phyloP scores from a whole-genome alignment of 2,329 filamentous ascomycete genomes.

The Ceratocystis huliohia region DNA sequence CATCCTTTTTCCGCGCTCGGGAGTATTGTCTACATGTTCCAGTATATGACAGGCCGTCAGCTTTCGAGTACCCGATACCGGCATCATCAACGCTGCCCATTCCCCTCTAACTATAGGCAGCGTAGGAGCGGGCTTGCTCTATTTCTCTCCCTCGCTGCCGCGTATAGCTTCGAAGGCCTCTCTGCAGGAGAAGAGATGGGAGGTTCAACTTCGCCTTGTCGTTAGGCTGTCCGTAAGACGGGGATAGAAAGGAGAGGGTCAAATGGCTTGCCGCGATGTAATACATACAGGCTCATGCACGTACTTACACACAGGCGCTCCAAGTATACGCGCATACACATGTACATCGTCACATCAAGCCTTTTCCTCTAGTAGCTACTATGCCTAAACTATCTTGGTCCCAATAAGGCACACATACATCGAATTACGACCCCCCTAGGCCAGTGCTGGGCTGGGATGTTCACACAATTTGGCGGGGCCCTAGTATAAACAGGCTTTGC shows the following conservation, averaged over 20 bases:
- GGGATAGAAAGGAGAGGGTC: too few relatives aligned
- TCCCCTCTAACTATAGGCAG: background rate
- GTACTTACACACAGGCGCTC: too few relatives aligned
- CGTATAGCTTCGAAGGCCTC: background rate
- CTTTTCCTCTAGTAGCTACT: too few relatives aligned
- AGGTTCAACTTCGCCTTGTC: background rate
- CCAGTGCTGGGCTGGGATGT: background rate
- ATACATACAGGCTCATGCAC: too few relatives aligned
- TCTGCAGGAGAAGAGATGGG: background rate
- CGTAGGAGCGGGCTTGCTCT: background rate
- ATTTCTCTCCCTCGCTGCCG: background rate
- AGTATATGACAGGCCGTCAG: background rate
- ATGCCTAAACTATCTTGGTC: too few relatives aligned
- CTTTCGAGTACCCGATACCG: background rate
- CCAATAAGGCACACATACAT: too few relatives aligned
- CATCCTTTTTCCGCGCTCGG: background rate
- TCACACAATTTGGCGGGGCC: background rate
- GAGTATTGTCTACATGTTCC: background rate
- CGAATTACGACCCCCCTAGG: too few relatives aligned
- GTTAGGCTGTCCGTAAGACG: too few relatives aligned
- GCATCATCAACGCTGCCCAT: background rate
- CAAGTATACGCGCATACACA: too few relatives aligned
- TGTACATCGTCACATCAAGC: too few relatives aligned
- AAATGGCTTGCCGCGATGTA: too few relatives aligned
- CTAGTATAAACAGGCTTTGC: background rate